These are phyloP conservation scores for Fabrea salina DNA, from an alignment of 169 alveolate species.

Conservation along the genomic window DNA sequence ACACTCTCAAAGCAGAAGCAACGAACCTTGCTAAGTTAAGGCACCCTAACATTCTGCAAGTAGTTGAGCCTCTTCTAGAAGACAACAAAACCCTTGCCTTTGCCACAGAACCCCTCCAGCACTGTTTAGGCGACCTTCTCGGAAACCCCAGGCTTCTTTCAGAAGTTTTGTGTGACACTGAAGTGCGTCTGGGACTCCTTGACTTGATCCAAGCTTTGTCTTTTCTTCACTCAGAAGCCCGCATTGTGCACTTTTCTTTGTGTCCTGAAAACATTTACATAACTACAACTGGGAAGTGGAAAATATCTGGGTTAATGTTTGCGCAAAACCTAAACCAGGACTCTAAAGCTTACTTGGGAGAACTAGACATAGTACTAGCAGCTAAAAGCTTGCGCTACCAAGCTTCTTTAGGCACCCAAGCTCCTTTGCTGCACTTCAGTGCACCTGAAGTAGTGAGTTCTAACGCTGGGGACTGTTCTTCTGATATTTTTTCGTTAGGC, in stretches of 20 bases:
- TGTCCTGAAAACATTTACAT: constrained; percentile 42
- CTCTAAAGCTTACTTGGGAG: too few relatives aligned
- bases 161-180: constrained; percentile 26
- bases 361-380: neutral
- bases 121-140: constrained; percentile 14
- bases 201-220: constrained; percentile 38
- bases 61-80: constrained; percentile 18
- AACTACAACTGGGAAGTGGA: constrained; percentile 40
- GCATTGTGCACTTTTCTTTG: constrained; percentile 33
- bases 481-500: constrained; percentile 16
- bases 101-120: constrained; percentile 21
- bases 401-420: neutral
- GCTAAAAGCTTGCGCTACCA: constrained; percentile 8
- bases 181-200: constrained; percentile 30
- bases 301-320: constrained; percentile 36
- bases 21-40: neutral
- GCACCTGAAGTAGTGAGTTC: constrained; percentile 16
- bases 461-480: neutral
- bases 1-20: neutral
- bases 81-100: constrained; percentile 18
- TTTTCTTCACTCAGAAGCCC: constrained; percentile 36
- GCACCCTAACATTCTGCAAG: constrained; percentile 14
- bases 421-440: constrained; percentile 16
- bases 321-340: too few relatives aligned
- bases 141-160: neutral